Evolutionary conservation across 2,329 filamentous ascomycete species (phyloP).

Genomic region (Sporothrix protearum): DNA sequence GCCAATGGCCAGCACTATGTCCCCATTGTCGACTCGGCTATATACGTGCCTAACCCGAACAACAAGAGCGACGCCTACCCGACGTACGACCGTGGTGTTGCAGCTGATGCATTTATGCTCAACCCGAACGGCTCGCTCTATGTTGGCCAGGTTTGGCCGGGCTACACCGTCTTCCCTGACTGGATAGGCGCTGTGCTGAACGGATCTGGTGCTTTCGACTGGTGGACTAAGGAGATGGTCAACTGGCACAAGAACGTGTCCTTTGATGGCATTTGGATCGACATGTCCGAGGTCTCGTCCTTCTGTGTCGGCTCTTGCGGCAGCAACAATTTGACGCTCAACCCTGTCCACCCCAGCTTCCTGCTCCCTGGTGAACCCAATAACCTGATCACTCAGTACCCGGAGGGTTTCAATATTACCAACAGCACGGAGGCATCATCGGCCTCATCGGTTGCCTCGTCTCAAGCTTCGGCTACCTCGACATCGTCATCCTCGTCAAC

Average conservation of each 20-base stretch:
- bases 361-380: conserved; percentile 61
- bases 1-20: conserved; percentile 64
- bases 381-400: conserved; percentile 58
- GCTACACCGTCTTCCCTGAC: conserved; percentile 67
- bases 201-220: conserved; percentile 53
- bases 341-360: conserved; percentile 67
- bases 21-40: conserved; percentile 69
- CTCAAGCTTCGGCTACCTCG: conserved; percentile 36
- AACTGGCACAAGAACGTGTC: conserved; percentile 39
- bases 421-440: conserved; percentile 65
- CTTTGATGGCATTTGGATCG: conserved; percentile 56
- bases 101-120: conserved; percentile 52
- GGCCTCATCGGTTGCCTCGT: conserved; percentile 49
- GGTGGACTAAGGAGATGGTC: conserved; percentile 59
- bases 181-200: conserved; percentile 58
- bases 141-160: conserved; percentile 69
- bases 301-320: conserved; percentile 66
- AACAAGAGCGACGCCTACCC: conserved; percentile 64
- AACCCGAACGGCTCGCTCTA: conserved; percentile 56
- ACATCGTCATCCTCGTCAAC: conserved; percentile 26
- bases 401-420: conserved; percentile 66
- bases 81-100: conserved; percentile 59
- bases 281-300: conserved; percentile 53
- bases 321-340: conserved; percentile 58
- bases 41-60: conserved; percentile 66